Evolutionary conservation across 768 basidiomycete species (phyloP).

Genomic region (Lanmaoa rubissima): DNA sequence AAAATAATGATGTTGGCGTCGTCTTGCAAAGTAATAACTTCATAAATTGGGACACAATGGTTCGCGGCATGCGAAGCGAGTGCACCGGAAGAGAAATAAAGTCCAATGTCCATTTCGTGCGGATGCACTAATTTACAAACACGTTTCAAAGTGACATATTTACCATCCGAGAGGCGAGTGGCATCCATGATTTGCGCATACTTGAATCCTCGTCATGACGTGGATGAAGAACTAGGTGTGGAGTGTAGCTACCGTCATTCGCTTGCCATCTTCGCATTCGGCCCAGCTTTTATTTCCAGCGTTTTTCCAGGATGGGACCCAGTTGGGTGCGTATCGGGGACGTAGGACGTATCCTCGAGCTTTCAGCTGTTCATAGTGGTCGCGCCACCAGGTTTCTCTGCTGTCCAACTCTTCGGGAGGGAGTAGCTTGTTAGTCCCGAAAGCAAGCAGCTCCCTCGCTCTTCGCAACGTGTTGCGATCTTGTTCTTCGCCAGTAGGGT

Average conservation of each 20-base stretch:
- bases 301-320: no score
- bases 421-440: not conserved
- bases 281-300: no score
- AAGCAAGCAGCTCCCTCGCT: not conserved
- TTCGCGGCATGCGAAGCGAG: conserved; percentile 13
- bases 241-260: no score
- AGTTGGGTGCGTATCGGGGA: not conserved
- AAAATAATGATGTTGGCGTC: no score
- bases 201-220: no score
- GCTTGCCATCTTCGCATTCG: no score
- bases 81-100: conserved; percentile 10
- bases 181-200: conserved; percentile 25
- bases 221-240: no score
- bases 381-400: not conserved
- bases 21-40: no score
- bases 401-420: not conserved
- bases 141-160: conserved; percentile 30
- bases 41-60: conserved; percentile 28
- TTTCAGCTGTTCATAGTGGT: not conserved
- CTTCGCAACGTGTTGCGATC: not conserved
- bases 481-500: not conserved
- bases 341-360: conserved; percentile 3
- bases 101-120: conserved; percentile 28
- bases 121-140: conserved; percentile 10
- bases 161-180: conserved; percentile 23